Evolutionary conservation across 1,139 yeast genomes (phyloP).

Genomic region (Hyphopichia khmerensis): DNA sequence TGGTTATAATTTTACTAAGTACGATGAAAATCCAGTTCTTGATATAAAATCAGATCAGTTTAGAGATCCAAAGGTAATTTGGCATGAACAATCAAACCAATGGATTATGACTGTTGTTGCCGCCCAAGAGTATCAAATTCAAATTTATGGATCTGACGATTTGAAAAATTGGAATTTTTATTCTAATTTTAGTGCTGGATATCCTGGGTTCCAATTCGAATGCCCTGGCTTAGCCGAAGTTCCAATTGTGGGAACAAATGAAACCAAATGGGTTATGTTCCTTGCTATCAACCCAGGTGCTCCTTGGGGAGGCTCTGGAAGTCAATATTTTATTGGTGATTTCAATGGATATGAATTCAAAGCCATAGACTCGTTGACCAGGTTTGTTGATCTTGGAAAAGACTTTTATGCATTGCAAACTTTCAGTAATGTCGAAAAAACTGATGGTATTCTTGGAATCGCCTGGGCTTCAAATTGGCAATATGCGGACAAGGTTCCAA

Average conservation of each 20-base stretch:
- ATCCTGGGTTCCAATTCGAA: slow-evolving; percentile 35
- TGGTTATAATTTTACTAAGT: slow-evolving; percentile 29
- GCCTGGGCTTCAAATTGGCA: slow-evolving; percentile 44
- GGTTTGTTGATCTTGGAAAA: slow-evolving; percentile 29
- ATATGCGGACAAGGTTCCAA: slow-evolving; percentile 28
- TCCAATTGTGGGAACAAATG: slow-evolving; percentile 16
- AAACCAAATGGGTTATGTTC: slow-evolving; percentile 29
- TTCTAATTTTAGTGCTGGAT: slow-evolving; percentile 29
- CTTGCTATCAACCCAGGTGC: slow-evolving; percentile 35
- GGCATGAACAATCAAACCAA: slow-evolving; percentile 26
- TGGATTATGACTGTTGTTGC: slow-evolving; percentile 36
- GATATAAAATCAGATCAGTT: slow-evolving; percentile 25
- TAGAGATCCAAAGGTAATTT: slow-evolving; percentile 40
- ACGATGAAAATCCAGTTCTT: slow-evolving; percentile 28
- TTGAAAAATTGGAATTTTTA: slow-evolving; percentile 25
- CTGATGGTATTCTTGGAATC: slow-evolving; percentile 21
- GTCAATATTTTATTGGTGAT: slow-evolving; percentile 37
- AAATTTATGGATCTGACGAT: slow-evolving; percentile 26
- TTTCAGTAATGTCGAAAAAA: slow-evolving; percentile 14
- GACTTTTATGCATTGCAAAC: slow-evolving; percentile 34
- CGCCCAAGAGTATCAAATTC: slow-evolving; percentile 28
- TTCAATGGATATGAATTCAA: slow-evolving; percentile 31
- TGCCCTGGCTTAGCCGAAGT: slow-evolving; percentile 31
- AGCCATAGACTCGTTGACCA: slow-evolving; percentile 21
- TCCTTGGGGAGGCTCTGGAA: slow-evolving; percentile 34